Base-by-base conservation (phyloP, 2,329 filamentous ascomycete species). In the Cladobotryum protrusum region DNA sequence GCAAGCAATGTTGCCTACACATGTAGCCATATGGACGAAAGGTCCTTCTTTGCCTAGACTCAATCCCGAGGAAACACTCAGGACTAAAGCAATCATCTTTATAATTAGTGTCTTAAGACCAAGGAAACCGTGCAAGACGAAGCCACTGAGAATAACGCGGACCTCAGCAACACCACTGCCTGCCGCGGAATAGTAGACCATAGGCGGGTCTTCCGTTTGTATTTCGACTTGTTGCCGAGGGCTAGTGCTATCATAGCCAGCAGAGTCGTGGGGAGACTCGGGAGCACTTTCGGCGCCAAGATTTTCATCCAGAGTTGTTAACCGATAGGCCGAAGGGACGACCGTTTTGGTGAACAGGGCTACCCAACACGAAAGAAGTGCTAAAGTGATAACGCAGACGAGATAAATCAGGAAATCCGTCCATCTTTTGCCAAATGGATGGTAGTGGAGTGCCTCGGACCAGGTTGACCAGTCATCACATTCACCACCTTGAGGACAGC, bases 81-180 rank as follows among this genome's bases (percentile, higher is more conserved):
- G 76, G 52, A 96, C 81, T 43, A 99, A 73, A 13, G 86, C 90
- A 14, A 87, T 61, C 1, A 88, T 87, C 66, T 99, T 99, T 69
- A 95, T 79, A 5, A 92, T 68, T 29, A 99, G 76, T 0, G 93
- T 97, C 63, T 86, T 87, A 36, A 95, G 68, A 59, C 93, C 93
- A 7, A 99, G 78, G 64, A 97, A 97, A 1, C 93, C 92, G 73
- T 97, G 93, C 49, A 99, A 74, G 49, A 99, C 92, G 62, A 97
- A 99, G 5, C 93, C 93, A 61, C 90, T 96, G n/a, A 97, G 79
- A 52, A 97, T 97, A 52, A 97, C 93, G 56, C 93, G 91, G 49
- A 97, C 92, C 71, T 99, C 93, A 6, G 93, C 93, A 12, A 99
- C 93, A 59, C 93, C 93, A 68, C 90, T 96, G 44, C 93, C 93